Percentiles rank a stretch among this genome's conserved stretches.
These are phyloP conservation scores for Penicillium crystallinum DNA, from an alignment of 495 filamentous ascomycete genomes.

Conservation along the genomic window DNA sequence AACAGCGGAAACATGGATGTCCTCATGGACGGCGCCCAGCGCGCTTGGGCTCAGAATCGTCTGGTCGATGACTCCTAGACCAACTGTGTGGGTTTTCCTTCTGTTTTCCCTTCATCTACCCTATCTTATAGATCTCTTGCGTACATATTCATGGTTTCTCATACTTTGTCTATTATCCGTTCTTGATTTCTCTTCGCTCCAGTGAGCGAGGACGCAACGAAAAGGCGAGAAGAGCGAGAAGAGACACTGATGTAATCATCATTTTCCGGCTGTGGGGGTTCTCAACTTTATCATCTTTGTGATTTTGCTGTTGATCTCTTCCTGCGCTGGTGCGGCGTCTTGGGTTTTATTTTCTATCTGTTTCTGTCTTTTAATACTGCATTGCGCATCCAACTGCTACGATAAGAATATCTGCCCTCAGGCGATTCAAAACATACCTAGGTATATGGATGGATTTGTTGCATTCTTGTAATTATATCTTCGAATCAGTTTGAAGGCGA, in stretches of 20 bases:
- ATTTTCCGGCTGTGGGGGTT: neutral
- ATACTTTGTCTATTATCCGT: slow-evolving; percentile 1
- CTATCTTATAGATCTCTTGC: slow-evolving; percentile 1
- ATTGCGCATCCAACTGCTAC: neutral
- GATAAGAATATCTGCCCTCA: neutral
- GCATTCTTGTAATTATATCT: neutral
- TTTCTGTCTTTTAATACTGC: neutral
- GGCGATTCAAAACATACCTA: neutral
- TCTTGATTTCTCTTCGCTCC: neutral
- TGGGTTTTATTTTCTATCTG: neutral
- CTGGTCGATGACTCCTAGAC: slow-evolving; percentile 46
- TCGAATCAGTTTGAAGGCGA: neutral
- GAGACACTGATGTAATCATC: slow-evolving; percentile 4
- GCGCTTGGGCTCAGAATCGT: slow-evolving; percentile 54
- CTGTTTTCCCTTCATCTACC: neutral
- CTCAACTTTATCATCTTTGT: neutral
- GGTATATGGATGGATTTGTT: neutral
- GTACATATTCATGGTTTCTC: slow-evolving; percentile 6
- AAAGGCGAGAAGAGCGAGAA: neutral
- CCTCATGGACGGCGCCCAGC: slow-evolving; percentile 70
- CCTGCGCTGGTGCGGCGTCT: neutral
- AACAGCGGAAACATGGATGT: slow-evolving; percentile 82
- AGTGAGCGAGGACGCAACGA: neutral
- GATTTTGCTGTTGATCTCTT: neutral
- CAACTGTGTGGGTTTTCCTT: neutral